Base-by-base conservation (phyloP, 345 rosid genomes). In the Combretum micranthum region DNA sequence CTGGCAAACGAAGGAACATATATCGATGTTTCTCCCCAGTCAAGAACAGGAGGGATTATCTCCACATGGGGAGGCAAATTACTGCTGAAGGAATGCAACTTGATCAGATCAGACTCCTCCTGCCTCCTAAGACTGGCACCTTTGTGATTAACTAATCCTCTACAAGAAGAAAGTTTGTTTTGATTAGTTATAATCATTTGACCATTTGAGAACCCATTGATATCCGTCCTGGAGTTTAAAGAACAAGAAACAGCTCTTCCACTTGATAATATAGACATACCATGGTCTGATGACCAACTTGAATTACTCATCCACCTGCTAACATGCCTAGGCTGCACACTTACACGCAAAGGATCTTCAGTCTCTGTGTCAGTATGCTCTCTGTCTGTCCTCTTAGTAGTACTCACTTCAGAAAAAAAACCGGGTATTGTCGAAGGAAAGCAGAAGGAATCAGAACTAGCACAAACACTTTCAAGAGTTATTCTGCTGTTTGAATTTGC, bases 351-450 rank as follows among this genome's bases (percentile, higher is more conserved):
- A 45, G 44, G 21, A 50, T 72, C 61, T 61, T 72, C 69, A 57
- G 56, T 60, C 56, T 57, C 62, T 65, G 63, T 60, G 59, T 67
- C 64, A 69, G 75, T 59, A 55, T 46, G 72, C 55, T 73, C 76
- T 66, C 72, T 50, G 72, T 62, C 56, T 61, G 58, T 74, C 37
- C 13, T 42, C 63, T 66, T 53, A 26, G 32, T 56, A 22, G 53
- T 54, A 43, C 47, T 60, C 57, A 58, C 78, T 46, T 57, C 51
- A 42, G 66, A 64, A 15, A 60, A 60, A 67, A 75, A 65, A 49
- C 74, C 82, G 50, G 69, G 63, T 57, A 81, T 68, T 16, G 87
- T 81, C 26, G 97, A 85, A 62, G 81, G 94, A 70, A 83, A 80
- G 75, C 85, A 80, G 64, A 83, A 75, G 9, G 69, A 71, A 52